Evolutionary conservation across 768 basidiomycete genomes (phyloP).

Genomic region (Botryobasidium botryosum): DNA sequence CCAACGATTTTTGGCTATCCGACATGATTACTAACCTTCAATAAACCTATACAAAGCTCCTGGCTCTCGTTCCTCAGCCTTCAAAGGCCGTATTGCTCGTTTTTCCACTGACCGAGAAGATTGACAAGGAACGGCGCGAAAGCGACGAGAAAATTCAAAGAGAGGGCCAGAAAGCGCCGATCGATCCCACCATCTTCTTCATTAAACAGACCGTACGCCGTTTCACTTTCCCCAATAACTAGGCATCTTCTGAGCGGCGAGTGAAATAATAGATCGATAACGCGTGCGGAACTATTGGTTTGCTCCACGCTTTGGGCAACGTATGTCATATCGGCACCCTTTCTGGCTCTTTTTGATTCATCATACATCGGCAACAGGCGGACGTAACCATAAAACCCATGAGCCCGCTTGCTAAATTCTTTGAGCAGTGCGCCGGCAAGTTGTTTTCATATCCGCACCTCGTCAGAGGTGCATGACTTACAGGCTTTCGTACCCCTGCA

Average conservation of each 20-base stretch:
- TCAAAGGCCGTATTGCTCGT: conserved; percentile 74
- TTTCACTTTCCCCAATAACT: not conserved
- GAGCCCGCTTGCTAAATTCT: conserved; percentile 48
- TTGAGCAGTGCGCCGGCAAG: conserved; percentile 42
- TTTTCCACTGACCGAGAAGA: conserved; percentile 49
- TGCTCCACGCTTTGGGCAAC: conserved; percentile 71
- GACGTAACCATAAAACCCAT: conserved; percentile 36
- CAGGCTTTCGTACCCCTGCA: conserved; percentile 18
- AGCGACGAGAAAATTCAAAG: conserved; percentile 42
- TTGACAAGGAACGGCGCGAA: conserved; percentile 32
- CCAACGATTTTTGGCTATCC: not conserved
- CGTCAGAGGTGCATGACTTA: not conserved
- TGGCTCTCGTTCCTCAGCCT: conserved; percentile 49
- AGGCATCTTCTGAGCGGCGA: not conserved
- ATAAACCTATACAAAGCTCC: conserved; percentile 29
- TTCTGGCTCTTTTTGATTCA: conserved; percentile 7
- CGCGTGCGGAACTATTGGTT: conserved; percentile 77
- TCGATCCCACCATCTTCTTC: conserved; percentile 59
- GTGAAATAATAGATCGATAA: conserved; percentile 43
- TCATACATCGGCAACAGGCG: conserved; percentile 25
- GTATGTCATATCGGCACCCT: conserved; percentile 29
- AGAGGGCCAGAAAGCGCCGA: conserved; percentile 25
- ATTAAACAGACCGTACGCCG: conserved; percentile 73
- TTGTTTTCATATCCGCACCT: not conserved
- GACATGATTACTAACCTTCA: not conserved